These are phyloP conservation scores for Parietaria judaica DNA, from an alignment of 306 rosid species.

Conservation along the genomic window DNA sequence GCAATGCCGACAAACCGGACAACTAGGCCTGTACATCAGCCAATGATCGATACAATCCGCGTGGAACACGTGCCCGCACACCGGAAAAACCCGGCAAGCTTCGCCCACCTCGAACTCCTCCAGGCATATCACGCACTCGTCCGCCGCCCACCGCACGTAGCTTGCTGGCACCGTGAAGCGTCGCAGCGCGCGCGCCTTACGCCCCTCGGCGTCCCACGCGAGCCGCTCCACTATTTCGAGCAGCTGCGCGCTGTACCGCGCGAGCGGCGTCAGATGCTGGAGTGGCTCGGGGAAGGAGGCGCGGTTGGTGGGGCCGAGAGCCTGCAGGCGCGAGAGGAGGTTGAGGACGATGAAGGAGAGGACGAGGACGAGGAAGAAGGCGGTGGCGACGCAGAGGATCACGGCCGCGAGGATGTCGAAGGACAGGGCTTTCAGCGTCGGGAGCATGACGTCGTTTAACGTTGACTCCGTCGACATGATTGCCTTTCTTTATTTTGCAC, in stretches of 20 bases:
- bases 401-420: conserved; percentile 21
- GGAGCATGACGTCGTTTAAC: too few relatives aligned
- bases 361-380: conserved; percentile 18
- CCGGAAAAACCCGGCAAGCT: conserved; percentile 44
- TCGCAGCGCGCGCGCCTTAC: conserved; percentile 29
- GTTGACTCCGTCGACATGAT: too few relatives aligned
- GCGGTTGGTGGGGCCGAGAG: background rate
- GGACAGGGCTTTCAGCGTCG: conserved; percentile 2
- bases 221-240: conserved; percentile 12
- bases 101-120: conserved; percentile 43
- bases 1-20: conserved; percentile 29
- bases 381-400: conserved; percentile 19
- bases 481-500: too few relatives aligned
- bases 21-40: conserved; percentile 39
- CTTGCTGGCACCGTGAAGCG: conserved; percentile 41
- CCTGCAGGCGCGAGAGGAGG: conserved; percentile 21
- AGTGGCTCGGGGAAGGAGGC: conserved; percentile 1
- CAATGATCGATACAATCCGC: conserved; percentile 46
- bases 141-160: conserved; percentile 25
- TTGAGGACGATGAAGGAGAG: conserved; percentile 18
- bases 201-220: conserved; percentile 21
- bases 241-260: conserved; percentile 20
- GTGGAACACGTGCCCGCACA: conserved; percentile 52
- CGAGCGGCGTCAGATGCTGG: background rate
- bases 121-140: conserved; percentile 50